phyloP scores from a whole-genome alignment of 768 basidiomycete genomes.

The Rhodosporidiobolus sp. region DNA sequence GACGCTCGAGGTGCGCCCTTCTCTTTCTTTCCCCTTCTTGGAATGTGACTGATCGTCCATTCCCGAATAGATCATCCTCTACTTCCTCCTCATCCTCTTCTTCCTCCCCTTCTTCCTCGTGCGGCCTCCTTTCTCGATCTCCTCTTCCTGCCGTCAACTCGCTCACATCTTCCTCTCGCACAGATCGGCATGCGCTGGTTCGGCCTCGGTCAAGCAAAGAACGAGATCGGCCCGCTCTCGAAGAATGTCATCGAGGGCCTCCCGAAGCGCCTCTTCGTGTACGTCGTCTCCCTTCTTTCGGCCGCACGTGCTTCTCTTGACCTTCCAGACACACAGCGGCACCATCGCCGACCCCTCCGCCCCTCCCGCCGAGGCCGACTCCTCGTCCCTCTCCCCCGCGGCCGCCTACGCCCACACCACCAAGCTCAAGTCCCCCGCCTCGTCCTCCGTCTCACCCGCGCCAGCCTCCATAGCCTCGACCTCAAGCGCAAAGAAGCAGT shows the following conservation, averaged over 20 bases:
- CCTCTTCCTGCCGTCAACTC: background rate
- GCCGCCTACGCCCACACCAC: background rate
- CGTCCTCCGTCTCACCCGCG: background rate
- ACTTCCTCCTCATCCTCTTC: slow-evolving; percentile 41
- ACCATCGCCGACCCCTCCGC: background rate
- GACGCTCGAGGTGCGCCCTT: slow-evolving; percentile 19
- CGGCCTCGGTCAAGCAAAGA: slow-evolving; percentile 38
- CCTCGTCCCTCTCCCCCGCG: background rate
- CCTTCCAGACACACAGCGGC: background rate
- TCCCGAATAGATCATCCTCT: slow-evolving; percentile 32
- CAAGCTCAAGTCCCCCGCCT: background rate
- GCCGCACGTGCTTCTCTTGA: background rate
- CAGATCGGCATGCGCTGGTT: slow-evolving; percentile 35
- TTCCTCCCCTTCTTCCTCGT: slow-evolving; percentile 39
- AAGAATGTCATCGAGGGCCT: slow-evolving; percentile 39
- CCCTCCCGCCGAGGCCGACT: background rate
- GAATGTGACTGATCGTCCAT: background rate
- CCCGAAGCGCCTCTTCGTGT: slow-evolving; percentile 23
- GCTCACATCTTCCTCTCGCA: background rate
- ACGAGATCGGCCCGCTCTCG: slow-evolving; percentile 41
- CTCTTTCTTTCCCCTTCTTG: slow-evolving; percentile 12
- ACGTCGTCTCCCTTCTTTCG: background rate
- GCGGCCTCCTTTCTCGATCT: background rate
- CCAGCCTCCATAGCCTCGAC: background rate
- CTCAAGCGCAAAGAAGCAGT: background rate